These are phyloP conservation scores for Cinchona pubescens DNA, from an alignment of 257 asterid species.

Conservation along the genomic window DNA sequence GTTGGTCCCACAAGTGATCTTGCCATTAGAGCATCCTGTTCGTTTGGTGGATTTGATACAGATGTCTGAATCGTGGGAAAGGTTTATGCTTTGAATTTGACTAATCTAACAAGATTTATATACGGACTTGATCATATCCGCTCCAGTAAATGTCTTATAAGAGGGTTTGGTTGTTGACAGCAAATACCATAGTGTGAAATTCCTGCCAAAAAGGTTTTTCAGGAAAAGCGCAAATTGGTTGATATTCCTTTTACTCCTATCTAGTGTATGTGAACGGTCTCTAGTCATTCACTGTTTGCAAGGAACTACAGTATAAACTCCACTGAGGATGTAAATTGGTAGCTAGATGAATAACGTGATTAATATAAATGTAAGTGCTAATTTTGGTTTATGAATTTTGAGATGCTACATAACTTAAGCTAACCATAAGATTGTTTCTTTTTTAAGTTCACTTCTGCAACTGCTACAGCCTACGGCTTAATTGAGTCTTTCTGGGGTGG, in stretches of 20 bases:
- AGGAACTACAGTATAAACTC: not conserved
- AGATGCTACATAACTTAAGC: no score
- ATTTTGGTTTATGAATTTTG: not conserved
- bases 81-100: conserved; percentile 5
- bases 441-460: no score
- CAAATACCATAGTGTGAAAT: not conserved
- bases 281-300: not conserved
- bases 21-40: not conserved
- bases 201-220: not conserved
- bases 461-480: no score
- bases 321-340: not conserved
- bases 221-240: not conserved
- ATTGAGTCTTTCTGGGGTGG: no score
- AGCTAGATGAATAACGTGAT: not conserved
- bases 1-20: not conserved
- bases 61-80: not conserved
- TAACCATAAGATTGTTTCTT: no score
- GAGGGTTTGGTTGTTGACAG: not conserved
- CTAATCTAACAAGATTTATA: conserved; percentile 10
- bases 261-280: not conserved
- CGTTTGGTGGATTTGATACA: not conserved
- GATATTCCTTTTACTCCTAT: not conserved
- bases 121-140: conserved; percentile 5
- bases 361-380: not conserved
- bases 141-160: not conserved